Percentiles rank a stretch among this genome's conserved stretches.
phyloP scores from a whole-genome alignment of 331 rosid genomes.

The Stylosanthes scabra region DNA sequence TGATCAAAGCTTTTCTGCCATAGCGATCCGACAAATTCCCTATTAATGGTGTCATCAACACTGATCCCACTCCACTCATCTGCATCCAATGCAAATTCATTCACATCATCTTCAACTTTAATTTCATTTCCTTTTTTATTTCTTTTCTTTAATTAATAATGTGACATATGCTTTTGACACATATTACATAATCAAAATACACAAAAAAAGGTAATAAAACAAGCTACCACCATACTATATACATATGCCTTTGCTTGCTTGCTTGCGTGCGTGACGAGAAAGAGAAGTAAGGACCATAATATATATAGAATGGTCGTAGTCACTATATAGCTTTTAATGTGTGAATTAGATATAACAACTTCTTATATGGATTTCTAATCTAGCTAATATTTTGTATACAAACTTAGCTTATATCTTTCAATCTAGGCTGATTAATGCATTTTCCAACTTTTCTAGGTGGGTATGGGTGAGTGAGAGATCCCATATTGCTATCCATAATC shows the following conservation, averaged over 20 bases:
- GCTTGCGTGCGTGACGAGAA: background rate
- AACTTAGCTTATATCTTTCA: too few relatives aligned
- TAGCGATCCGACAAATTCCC: conserved; percentile 81
- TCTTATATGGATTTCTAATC: too few relatives aligned
- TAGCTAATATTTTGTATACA: too few relatives aligned
- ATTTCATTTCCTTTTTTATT: background rate
- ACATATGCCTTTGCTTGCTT: too few relatives aligned
- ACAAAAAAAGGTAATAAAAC: too few relatives aligned
- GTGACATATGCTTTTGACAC: background rate
- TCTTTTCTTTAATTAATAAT: background rate
- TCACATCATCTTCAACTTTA: too few relatives aligned
- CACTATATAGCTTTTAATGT: background rate
- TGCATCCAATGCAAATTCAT: too few relatives aligned
- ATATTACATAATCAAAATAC: background rate
- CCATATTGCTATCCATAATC: background rate
- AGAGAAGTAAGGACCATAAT: background rate
- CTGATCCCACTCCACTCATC: conserved; percentile 81
- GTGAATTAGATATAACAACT: too few relatives aligned
- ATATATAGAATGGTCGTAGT: background rate
- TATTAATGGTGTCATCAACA: conserved; percentile 73
- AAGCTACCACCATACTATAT: too few relatives aligned
- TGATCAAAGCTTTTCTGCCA: conserved; percentile 77
- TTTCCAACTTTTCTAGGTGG: background rate
- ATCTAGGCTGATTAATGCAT: too few relatives aligned
- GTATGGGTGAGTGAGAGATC: background rate